Conservation (phyloP, 345 rosid genomes). For the Brassica cretica region DNA sequence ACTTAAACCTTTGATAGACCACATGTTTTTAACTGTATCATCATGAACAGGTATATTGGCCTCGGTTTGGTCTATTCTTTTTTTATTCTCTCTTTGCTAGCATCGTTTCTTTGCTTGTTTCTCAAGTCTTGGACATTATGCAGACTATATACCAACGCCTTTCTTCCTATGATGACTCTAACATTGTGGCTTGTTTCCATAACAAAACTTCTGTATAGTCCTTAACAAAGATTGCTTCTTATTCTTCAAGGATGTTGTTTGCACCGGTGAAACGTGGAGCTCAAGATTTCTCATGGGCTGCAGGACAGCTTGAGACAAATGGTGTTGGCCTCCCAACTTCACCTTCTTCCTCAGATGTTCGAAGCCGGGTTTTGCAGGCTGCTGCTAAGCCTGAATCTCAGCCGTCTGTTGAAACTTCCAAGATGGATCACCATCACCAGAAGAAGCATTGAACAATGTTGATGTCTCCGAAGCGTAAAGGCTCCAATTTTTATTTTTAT, state of each 20-base stretch:
- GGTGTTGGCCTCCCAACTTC: conserved; percentile 83
- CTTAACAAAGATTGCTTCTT: conserved; percentile 18
- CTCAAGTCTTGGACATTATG: conserved; percentile 26
- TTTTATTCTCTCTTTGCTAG: no score
- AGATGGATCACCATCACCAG: conserved; percentile 20
- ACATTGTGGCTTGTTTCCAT: conserved; percentile 15
- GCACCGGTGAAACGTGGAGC: conserved; percentile 70
- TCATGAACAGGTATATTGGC: no score
- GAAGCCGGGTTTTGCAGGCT: conserved; percentile 80
- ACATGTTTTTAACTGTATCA: no score
- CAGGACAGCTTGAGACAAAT: conserved; percentile 81
- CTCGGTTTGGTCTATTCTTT: no score
- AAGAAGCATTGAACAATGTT: conserved; percentile 31
- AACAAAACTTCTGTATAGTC: not conserved
- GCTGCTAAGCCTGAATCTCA: conserved; percentile 93
- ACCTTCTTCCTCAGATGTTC: conserved; percentile 87
- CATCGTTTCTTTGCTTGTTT: not conserved
- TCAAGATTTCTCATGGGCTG: conserved; percentile 79
- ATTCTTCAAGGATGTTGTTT: conserved; percentile 51
- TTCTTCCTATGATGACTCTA: conserved; percentile 59
- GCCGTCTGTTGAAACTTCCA: conserved; percentile 62
- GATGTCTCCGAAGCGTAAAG: conserved; percentile 38
- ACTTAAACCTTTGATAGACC: no score
- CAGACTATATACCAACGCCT: conserved; percentile 72
- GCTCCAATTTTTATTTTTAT: conserved; percentile 13